Conservation (phyloP, 2,329 filamentous ascomycete species). For the Boeremia lycopersici region DNA sequence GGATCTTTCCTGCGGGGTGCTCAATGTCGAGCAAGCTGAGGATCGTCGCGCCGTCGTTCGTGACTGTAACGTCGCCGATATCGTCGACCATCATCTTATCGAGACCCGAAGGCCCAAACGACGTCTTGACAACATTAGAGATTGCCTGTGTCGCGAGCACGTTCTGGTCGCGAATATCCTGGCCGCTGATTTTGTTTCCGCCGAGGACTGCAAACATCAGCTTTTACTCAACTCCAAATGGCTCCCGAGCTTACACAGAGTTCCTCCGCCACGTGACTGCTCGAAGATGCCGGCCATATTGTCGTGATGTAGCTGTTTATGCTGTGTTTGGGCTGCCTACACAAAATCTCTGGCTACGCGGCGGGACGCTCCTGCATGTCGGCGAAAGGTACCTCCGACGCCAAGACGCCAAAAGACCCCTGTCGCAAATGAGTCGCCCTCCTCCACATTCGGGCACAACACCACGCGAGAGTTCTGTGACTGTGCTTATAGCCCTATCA, state of each 20-base stretch:
- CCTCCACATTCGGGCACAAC: conserved; percentile 33
- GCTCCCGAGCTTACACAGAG: conserved; percentile 69
- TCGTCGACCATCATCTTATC: conserved; percentile 99
- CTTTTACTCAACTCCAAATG: not conserved
- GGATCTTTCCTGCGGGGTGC: conserved; percentile 96
- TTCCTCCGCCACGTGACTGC: conserved; percentile 88
- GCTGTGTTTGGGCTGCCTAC: conserved; percentile 38
- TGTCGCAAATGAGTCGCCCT: conserved; percentile 33
- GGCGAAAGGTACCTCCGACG: conserved; percentile 32
- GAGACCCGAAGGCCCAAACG: conserved; percentile 93
- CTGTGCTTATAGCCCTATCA: conserved; percentile 18
- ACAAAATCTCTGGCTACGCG: conserved; percentile 32
- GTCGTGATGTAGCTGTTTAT: conserved; percentile 37
- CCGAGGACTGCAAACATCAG: conserved; percentile 71
- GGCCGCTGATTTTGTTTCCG: conserved; percentile 94
- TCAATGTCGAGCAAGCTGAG: conserved; percentile 94
- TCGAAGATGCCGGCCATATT: conserved; percentile 95
- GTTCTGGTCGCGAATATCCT: conserved; percentile 97
- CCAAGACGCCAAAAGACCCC: conserved; percentile 13
- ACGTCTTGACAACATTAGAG: conserved; percentile 98
- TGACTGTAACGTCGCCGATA: conserved; percentile 98
- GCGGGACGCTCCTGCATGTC: conserved; percentile 27
- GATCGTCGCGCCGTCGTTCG: conserved; percentile 98
- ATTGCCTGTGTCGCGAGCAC: conserved; percentile 96
- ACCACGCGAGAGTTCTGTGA: conserved; percentile 33